A percentile compares a stretch with the other conserved stretches of the same genome.
phyloP scores from a whole-genome alignment of 2,329 filamentous ascomycete genomes.

The Exserohilum rostratum region DNA sequence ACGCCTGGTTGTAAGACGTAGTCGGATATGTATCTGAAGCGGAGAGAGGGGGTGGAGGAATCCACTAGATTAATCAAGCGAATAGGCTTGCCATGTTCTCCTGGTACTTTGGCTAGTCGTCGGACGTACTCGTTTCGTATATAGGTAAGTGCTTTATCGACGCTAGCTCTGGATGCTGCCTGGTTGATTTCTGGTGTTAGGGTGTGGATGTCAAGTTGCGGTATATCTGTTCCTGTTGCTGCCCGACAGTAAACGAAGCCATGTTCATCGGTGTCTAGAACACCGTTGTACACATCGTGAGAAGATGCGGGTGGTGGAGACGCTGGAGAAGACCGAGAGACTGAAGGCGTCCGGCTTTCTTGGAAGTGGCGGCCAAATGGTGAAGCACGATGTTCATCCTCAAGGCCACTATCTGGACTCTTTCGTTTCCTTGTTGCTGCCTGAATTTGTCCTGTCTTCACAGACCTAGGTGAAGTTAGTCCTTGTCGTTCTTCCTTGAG shows the following conservation, averaged over 20 bases:
- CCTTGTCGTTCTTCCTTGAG: background rate
- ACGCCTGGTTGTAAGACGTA: constrained; percentile 66
- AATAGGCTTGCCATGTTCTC: constrained; percentile 48
- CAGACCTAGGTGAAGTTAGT: constrained; percentile 19
- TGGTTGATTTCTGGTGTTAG: constrained; percentile 47
- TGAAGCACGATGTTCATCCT: constrained; percentile 27
- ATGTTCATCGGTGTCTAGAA: constrained; percentile 45
- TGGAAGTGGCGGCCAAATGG: constrained; percentile 26
- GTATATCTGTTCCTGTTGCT: constrained; percentile 24
- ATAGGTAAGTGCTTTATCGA: constrained; percentile 38
- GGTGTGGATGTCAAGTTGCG: constrained; percentile 35
- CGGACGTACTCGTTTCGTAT: constrained; percentile 50
- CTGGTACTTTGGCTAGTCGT: constrained; percentile 35
- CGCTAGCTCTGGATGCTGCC: constrained; percentile 33
- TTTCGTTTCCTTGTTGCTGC: constrained; percentile 32
- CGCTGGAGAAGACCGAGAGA: constrained; percentile 23
- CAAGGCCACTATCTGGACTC: constrained; percentile 21
- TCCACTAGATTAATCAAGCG: constrained; percentile 70
- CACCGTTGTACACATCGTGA: constrained; percentile 50
- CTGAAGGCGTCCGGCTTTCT: constrained; percentile 23
- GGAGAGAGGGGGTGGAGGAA: constrained; percentile 59
- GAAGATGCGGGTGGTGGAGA: constrained; percentile 5
- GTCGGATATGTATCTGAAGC: constrained; percentile 72
- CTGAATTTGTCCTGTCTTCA: background rate
- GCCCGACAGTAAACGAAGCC: constrained; percentile 46